Evolutionary conservation across 2,329 filamentous ascomycete species (phyloP).

Genomic region (Nemania serpens): DNA sequence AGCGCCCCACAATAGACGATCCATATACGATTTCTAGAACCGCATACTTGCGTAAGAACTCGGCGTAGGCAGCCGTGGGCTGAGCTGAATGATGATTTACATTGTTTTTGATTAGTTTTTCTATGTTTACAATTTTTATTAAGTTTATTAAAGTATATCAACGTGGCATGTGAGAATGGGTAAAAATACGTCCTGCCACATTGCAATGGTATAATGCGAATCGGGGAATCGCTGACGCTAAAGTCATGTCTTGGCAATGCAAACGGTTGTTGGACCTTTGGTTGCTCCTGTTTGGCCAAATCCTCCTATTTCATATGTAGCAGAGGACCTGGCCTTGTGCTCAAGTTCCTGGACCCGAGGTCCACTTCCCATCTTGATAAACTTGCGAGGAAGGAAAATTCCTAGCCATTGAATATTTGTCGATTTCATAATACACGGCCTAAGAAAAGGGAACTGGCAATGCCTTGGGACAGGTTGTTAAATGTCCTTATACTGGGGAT

Average conservation of each 20-base stretch:
- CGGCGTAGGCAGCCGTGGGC: not conserved
- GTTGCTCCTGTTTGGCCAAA: slow-evolving; percentile 11
- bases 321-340: not conserved
- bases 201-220: slow-evolving; percentile 10
- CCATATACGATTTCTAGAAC: too few relatives aligned
- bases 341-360: slow-evolving; percentile 1
- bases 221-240: slow-evolving; percentile 3
- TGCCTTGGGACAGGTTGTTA: slow-evolving; percentile 13
- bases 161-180: not conserved
- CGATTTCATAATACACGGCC: slow-evolving; percentile 24
- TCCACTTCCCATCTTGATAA: slow-evolving; percentile 3
- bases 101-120: slow-evolving; percentile 11
- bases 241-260: slow-evolving; percentile 12
- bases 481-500: not conserved
- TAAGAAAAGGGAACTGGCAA: slow-evolving; percentile 7
- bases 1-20: too few relatives aligned
- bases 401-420: slow-evolving; percentile 14
- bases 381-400: slow-evolving; percentile 10
- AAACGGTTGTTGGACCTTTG: not conserved
- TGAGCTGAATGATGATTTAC: not conserved
- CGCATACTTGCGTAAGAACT: too few relatives aligned
- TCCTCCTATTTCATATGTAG: slow-evolving; percentile 13
- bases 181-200: slow-evolving; percentile 1
- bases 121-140: slow-evolving; percentile 25
- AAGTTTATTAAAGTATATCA: not conserved